phyloP scores from a whole-genome alignment of 1,284 basidiomycete genomes.

The Melampsora americana region DNA sequence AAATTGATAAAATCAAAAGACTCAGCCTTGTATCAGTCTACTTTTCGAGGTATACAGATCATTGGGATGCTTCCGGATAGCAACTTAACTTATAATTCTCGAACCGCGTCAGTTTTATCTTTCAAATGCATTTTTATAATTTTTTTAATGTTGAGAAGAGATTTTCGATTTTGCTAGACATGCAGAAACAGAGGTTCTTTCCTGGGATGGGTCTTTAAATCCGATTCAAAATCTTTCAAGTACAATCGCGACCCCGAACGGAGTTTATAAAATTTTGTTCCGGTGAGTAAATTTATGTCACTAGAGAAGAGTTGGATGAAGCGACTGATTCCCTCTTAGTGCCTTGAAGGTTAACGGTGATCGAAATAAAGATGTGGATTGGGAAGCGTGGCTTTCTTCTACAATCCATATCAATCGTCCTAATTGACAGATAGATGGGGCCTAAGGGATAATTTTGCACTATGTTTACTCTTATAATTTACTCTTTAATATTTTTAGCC shows the following conservation, averaged over 20 bases:
- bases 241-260: not conserved
- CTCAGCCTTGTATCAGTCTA: conserved; percentile 8
- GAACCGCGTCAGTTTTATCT: conserved; percentile 18
- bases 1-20: not conserved
- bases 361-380: conserved; percentile 14
- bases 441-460: no score
- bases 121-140: not conserved
- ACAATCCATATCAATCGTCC: not conserved
- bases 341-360: conserved; percentile 31
- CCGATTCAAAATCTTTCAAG: not conserved
- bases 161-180: not conserved
- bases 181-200: conserved; percentile 3
- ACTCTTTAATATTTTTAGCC: no score
- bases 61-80: conserved; percentile 32
- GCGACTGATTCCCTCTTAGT: not conserved
- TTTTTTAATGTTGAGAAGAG: not conserved
- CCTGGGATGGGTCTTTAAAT: conserved; percentile 14
- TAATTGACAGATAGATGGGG: no score
- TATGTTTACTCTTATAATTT: no score
- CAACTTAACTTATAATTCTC: conserved; percentile 19
- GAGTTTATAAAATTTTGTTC: conserved; percentile 32
- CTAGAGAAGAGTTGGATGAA: not conserved
- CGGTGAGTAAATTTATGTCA: conserved; percentile 18
- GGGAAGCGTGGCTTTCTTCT: conserved; percentile 30
- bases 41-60: conserved; percentile 16